These are phyloP conservation scores for Actinomucor elegans DNA, from an alignment of 371 early-diverging fungal genomes.

Conservation along the genomic window DNA sequence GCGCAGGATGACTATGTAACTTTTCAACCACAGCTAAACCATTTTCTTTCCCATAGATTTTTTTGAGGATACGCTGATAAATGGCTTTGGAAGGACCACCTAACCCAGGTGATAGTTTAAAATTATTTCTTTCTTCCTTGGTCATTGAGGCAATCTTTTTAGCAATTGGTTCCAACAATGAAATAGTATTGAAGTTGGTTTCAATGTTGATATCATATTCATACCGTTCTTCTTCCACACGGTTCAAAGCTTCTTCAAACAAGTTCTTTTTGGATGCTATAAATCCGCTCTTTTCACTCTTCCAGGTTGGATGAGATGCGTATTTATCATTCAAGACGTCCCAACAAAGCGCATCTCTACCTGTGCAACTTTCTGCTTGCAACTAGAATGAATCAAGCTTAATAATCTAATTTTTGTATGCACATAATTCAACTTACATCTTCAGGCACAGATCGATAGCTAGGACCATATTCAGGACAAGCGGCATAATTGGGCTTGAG, in stretches of 20 bases:
- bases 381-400: conserved; percentile 35
- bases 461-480: conserved; percentile 23
- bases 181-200: conserved; percentile 87
- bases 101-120: conserved; percentile 75
- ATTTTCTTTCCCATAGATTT: conserved; percentile 86
- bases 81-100: conserved; percentile 83
- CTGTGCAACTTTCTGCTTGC: conserved; percentile 68
- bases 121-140: conserved; percentile 70
- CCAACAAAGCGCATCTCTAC: conserved; percentile 83
- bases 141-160: conserved; percentile 69
- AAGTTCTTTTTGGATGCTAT: conserved; percentile 91
- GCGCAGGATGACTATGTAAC: conserved; percentile 88
- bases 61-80: conserved; percentile 83
- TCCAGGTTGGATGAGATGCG: conserved; percentile 93
- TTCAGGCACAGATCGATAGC: conserved; percentile 60
- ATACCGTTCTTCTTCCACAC: conserved; percentile 94
- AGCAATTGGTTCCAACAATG: conserved; percentile 84
- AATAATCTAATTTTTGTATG: not conserved
- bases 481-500: conserved; percentile 5
- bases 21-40: conserved; percentile 88
- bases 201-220: conserved; percentile 88
- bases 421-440: conserved; percentile 38
- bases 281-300: conserved; percentile 93
- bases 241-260: conserved; percentile 94
- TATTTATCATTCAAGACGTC: conserved; percentile 96